Evolutionary conservation across 495 filamentous ascomycete species (phyloP).

Genomic region (Hypoxylon crocopeplum): DNA sequence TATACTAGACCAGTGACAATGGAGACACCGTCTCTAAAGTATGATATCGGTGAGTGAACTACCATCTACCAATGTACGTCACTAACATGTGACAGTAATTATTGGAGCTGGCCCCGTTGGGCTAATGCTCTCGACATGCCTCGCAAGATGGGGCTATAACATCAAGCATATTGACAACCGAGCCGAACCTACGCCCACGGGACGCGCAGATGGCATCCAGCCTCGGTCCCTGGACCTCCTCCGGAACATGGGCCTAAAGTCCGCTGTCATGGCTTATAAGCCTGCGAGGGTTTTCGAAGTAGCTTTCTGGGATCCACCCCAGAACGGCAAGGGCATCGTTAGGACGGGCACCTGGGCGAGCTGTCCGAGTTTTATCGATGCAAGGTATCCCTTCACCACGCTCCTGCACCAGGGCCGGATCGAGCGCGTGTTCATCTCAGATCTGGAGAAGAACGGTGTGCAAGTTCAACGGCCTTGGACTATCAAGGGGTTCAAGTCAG

Average conservation of each 20-base stretch:
- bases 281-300: constrained; percentile 78
- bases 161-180: constrained; percentile 77
- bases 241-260: constrained; percentile 73
- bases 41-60: constrained; percentile 41
- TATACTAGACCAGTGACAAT: constrained; percentile 4
- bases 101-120: constrained; percentile 91
- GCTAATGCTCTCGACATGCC: constrained; percentile 81
- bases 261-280: constrained; percentile 77
- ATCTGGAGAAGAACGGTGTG: constrained; percentile 66
- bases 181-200: constrained; percentile 70
- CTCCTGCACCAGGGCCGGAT: constrained; percentile 79
- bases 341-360: constrained; percentile 73
- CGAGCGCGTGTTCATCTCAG: constrained; percentile 72
- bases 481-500: constrained; percentile 67
- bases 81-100: constrained; percentile 62
- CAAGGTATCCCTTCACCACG: constrained; percentile 77
- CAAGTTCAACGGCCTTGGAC: constrained; percentile 66
- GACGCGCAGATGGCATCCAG: constrained; percentile 81
- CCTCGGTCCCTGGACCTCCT: constrained; percentile 80
- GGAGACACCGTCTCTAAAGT: constrained; percentile 27
- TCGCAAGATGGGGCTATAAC: constrained; percentile 73
- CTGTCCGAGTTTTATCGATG: constrained; percentile 77
- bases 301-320: constrained; percentile 76
- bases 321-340: constrained; percentile 62
- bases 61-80: background rate